Evolutionary conservation across 2,329 filamentous ascomycete genomes (phyloP).

Genomic region (Hymenoscyphus linearis): DNA sequence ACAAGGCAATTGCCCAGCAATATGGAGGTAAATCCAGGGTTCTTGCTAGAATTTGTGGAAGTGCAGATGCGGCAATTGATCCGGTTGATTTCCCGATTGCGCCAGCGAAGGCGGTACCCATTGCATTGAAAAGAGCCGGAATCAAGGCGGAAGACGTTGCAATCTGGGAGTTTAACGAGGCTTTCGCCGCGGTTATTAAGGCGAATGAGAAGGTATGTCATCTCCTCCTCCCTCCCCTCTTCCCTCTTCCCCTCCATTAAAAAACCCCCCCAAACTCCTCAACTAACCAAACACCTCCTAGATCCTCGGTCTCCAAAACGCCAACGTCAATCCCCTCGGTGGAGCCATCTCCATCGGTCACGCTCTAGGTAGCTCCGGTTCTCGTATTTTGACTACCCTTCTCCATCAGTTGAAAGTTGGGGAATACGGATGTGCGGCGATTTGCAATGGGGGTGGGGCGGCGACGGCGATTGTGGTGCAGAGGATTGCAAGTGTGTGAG

Average conservation of each 20-base stretch:
- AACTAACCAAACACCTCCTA: slow-evolving; percentile 17
- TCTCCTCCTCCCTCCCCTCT: background rate
- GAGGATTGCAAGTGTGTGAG: slow-evolving; percentile 50
- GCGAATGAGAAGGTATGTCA: slow-evolving; percentile 76
- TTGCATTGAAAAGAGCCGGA: slow-evolving; percentile 81
- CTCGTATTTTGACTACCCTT: slow-evolving; percentile 82
- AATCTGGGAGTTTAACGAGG: slow-evolving; percentile 98
- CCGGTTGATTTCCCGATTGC: slow-evolving; percentile 92
- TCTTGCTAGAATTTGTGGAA: slow-evolving; percentile 78
- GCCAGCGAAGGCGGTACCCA: slow-evolving; percentile 84
- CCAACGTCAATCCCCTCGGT: slow-evolving; percentile 80
- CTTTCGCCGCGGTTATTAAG: slow-evolving; percentile 91
- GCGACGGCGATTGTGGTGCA: slow-evolving; percentile 90
- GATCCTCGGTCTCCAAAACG: slow-evolving; percentile 64
- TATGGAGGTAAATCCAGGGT: slow-evolving; percentile 75
- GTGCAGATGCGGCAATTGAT: slow-evolving; percentile 85
- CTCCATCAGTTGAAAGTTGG: slow-evolving; percentile 85
- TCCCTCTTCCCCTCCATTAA: background rate
- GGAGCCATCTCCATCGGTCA: slow-evolving; percentile 91
- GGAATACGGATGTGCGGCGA: slow-evolving; percentile 91
- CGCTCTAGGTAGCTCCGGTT: slow-evolving; percentile 87
- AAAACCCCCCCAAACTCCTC: background rate
- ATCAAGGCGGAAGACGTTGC: slow-evolving; percentile 89
- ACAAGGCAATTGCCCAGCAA: slow-evolving; percentile 71
- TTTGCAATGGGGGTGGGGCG: slow-evolving; percentile 94